Base-by-base conservation (phyloP, 495 filamentous ascomycete genomes). In the Xylaria grammica region DNA sequence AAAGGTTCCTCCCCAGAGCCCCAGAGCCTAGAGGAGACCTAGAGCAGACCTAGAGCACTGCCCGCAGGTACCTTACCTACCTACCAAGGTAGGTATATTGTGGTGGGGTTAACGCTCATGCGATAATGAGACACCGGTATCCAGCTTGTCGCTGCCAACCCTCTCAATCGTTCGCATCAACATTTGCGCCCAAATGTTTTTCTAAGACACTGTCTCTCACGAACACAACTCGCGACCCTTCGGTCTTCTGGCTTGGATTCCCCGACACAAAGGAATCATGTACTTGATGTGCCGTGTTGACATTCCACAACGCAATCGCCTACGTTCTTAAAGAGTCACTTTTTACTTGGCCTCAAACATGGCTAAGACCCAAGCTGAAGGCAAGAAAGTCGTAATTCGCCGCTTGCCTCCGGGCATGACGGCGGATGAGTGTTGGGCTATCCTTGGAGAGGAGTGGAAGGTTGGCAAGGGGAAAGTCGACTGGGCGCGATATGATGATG, bases 361-460 rank as follows among this genome's bases (percentile, higher is more conserved):
- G 60, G 76, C 79, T n/a, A 93, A 89, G 68, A 77, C 84, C 5
- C 74, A 86, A 10, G 75, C 80, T 27, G 84, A 86, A 32, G 89
- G 90, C 45, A 83, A 96, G 67, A 99, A 97, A 79, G 82, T 97
- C 9, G 78, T 95, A n/a, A 77, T 97, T 19, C 86, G 95, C 62
- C 84, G 94, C 57, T 84, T 99, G 11, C 91, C 95, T 3, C 96
- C 95, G 7, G 90, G 90, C 1, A 79, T 98, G 65, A 97, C 90
- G 3, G 87, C 92, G 67, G 75, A 80, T 0, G 95, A 99, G 67
- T 93, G 97, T 54, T 83, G 89, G 67, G 75, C 75, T 26, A 79
- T 85, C 11, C 71, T 97, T 48, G 93, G 93, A n/a, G 86, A 90
- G 2, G 91, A 93, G 62, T 97, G 94, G 91, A 92, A 86, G 67